A percentile compares a stretch with the other conserved stretches of the same genome.
Conservation (phyloP, 257 asterid genomes). For the Petunia secreta region DNA sequence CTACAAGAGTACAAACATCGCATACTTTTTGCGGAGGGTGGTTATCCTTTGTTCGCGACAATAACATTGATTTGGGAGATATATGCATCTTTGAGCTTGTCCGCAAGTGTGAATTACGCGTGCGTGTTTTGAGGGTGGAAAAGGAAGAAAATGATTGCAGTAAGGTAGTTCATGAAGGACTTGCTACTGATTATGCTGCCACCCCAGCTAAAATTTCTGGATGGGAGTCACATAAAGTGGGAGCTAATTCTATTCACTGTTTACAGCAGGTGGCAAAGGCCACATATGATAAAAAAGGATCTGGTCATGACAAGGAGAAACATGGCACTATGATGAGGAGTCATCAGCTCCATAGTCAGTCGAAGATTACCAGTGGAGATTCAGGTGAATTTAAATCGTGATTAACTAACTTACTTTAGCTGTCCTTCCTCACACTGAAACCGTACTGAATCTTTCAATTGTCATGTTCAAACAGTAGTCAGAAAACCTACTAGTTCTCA, state of each 20-base stretch:
- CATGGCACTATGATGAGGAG: conserved; percentile 30
- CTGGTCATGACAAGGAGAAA: conserved; percentile 31
- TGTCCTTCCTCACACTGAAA: background rate
- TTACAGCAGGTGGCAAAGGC: conserved; percentile 27
- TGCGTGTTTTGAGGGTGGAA: conserved; percentile 71
- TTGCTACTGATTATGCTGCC: conserved; percentile 40
- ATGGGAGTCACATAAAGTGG: conserved; percentile 50
- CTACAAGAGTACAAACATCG: conserved; percentile 81
- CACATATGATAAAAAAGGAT: conserved; percentile 31
- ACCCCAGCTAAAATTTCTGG: conserved; percentile 45
- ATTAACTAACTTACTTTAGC: background rate
- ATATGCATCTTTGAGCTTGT: conserved; percentile 89
- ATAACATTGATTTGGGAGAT: conserved; percentile 70
- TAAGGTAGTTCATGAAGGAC: conserved; percentile 47
- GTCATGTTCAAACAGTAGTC: conserved; percentile 44
- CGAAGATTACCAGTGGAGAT: conserved; percentile 43
- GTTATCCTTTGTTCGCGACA: conserved; percentile 91
- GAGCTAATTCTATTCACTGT: conserved; percentile 39
- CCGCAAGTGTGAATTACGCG: conserved; percentile 67
- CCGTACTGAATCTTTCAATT: background rate
- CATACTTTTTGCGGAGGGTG: conserved; percentile 98
- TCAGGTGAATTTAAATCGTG: conserved; percentile 46
- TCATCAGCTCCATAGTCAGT: conserved; percentile 38
- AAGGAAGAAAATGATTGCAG: conserved; percentile 56
- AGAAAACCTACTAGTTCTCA: conserved; percentile 49